These are phyloP conservation scores for Aspergillus calidoustus DNA, from an alignment of 2,329 filamentous ascomycete species.

Conservation along the genomic window DNA sequence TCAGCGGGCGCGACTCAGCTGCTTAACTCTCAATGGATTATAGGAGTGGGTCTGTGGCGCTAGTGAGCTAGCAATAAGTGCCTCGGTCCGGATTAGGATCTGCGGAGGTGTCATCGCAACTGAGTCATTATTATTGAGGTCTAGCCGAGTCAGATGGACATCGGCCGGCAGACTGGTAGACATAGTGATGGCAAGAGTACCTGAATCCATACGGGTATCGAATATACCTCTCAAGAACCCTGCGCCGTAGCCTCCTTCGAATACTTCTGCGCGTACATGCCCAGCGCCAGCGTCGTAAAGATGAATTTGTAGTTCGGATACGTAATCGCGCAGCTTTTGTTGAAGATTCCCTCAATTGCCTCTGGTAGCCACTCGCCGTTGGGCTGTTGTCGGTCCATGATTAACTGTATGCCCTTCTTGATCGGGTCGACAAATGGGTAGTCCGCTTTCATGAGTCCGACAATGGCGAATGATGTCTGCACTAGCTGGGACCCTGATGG, in stretches of 20 bases:
- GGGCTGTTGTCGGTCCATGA: constrained; percentile 81
- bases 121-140: neutral
- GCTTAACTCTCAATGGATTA: neutral
- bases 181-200: neutral
- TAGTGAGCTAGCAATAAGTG: neutral
- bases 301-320: constrained; percentile 97
- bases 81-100: neutral
- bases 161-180: neutral
- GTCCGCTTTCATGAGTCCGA: constrained; percentile 79
- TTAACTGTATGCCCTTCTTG: constrained; percentile 72
- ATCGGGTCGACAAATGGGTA: constrained; percentile 78
- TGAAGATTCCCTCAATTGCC: constrained; percentile 96
- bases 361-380: constrained; percentile 97
- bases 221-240: neutral
- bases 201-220: neutral
- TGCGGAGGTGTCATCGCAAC: neutral
- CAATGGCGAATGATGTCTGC: constrained; percentile 88
- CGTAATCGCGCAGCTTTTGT: constrained; percentile 82
- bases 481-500: constrained; percentile 79
- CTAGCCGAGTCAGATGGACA: neutral
- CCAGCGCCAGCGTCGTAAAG: constrained; percentile 10
- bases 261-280: constrained; percentile 7
- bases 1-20: constrained; percentile 10
- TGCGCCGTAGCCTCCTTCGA: neutral
- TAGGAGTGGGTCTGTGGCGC: neutral